These are phyloP conservation scores for Sarcocystis neurona DNA, from an alignment of 169 alveolate genomes.

Conservation along the genomic window DNA sequence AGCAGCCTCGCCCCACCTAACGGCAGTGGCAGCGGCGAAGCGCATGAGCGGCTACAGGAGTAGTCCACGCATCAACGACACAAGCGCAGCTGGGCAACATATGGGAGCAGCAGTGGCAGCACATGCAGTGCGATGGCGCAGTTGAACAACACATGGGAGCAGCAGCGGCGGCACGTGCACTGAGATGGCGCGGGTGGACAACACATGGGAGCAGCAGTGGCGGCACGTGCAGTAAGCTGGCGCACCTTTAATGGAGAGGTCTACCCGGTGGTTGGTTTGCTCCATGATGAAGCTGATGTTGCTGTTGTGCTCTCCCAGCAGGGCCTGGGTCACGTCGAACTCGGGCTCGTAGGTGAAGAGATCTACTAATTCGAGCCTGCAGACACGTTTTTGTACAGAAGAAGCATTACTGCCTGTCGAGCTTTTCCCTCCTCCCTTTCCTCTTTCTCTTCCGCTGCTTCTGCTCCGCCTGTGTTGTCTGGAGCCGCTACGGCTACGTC, in stretches of 20 bases:
- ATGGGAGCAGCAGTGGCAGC: too few species aligned
- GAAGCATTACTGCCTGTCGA: constrained; percentile 2
- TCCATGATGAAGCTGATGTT: constrained; percentile 78
- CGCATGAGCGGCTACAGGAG: too few species aligned
- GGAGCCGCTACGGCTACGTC: neutral
- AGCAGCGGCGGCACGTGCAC: too few species aligned
- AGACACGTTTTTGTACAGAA: constrained; percentile 61
- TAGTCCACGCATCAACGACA: too few species aligned
- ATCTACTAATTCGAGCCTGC: constrained; percentile 81
- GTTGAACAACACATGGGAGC: too few species aligned
- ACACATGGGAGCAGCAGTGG: too few species aligned
- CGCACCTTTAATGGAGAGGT: constrained; percentile 75
- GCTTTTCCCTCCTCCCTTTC: neutral
- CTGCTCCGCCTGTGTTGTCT: neutral
- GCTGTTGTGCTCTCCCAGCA: constrained; percentile 77
- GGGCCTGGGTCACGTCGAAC: constrained; percentile 76
- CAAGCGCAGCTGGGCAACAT: too few species aligned
- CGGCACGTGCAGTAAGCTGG: too few species aligned
- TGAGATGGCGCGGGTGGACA: too few species aligned
- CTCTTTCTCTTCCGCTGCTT: neutral
- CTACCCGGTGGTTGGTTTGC: constrained; percentile 76
- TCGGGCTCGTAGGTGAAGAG: constrained; percentile 81
- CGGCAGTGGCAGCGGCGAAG: too few species aligned
- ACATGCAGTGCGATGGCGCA: too few species aligned
- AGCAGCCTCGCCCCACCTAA: too few species aligned